These are phyloP conservation scores for Aspergillus arachidicola DNA, from an alignment of 2,329 filamentous ascomycete species.

Conservation along the genomic window DNA sequence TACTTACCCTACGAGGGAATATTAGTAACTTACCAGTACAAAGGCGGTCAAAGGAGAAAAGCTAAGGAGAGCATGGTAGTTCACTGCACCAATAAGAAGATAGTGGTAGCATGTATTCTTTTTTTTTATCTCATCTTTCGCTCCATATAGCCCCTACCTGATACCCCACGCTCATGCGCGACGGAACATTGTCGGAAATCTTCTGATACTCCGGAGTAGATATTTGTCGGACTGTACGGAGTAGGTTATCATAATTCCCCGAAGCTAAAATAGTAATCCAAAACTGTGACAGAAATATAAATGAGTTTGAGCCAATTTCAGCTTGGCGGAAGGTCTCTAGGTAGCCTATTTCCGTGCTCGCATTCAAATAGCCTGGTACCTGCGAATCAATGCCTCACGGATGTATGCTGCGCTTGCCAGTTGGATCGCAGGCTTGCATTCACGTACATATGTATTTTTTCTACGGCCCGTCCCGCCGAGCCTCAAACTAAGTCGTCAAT, in stretches of 20 bases:
- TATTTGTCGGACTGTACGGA: not conserved
- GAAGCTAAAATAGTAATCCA: not conserved
- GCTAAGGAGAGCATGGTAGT: not conserved
- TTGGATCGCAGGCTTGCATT: not conserved
- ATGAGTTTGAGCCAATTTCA: not conserved
- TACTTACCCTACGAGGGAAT: not conserved
- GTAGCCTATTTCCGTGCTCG: not conserved
- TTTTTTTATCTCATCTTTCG: not conserved
- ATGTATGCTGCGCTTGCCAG: not conserved
- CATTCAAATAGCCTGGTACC: not conserved
- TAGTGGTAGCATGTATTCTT: not conserved
- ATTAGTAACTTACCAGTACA: not conserved
- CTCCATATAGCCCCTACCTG: not conserved
- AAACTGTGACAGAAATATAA: not conserved
- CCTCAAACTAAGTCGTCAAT: slow-evolving; percentile 30
- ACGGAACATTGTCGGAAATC: not conserved
- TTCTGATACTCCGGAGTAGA: not conserved
- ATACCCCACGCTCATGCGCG: not conserved
- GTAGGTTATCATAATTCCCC: not conserved
- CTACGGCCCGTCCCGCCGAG: slow-evolving; percentile 36
- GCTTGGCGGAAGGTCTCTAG: not conserved
- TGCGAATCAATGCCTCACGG: not conserved
- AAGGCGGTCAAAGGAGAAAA: not conserved
- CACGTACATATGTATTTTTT: slow-evolving; percentile 2
- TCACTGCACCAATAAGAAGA: not conserved